Base-by-base conservation (phyloP, 805 yeast genomes). In the Metschnikowia koreensis region DNA sequence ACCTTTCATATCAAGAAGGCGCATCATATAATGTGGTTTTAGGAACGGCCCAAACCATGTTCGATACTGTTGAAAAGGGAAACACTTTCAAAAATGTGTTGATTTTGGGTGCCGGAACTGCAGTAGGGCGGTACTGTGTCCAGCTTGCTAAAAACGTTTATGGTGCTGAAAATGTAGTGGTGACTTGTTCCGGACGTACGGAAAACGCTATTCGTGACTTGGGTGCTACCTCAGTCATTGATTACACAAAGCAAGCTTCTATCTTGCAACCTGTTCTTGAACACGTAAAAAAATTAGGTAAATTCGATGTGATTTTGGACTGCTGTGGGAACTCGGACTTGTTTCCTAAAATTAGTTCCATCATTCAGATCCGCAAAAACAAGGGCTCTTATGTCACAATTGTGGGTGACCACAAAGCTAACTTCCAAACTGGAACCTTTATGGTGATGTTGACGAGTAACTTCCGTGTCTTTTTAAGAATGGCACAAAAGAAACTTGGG, bases 91-190 rank as follows among this genome's bases (percentile, higher is more conserved):
- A 81, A 6, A 78, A 75, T 52, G 80, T 86, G 3, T 71, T 87
- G 44, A 76, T 89, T 22, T 70, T 87, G 43, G 96, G 96, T 38
- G 93, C 87, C 27, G 84, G 87, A 8, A 83, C 96, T 1, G 69
- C 84, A 12, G 91, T 86, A 13, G 91, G 92, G 22, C 63, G 75
- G 29, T 75, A 73, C 53, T 73, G 77, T 3, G 70, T 81, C 38
- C 88, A 84, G 64, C 64, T 87, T 38, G 81, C 85, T 10, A 83
- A 80, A 63, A 65, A 75, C 39, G 48, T 51, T 6, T 56, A 60
- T 43, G 67, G 74, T 2, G 80, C 81, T 9, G 68, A 69, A 27
- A 75, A 75, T 11, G 80, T 89, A 22, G 84, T 81, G 6, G 83
- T 81, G 26, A 75, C 83, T 2, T 80, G 85, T 61, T 82, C 86